Evolutionary conservation across 2,329 filamentous ascomycete genomes (phyloP), one percentile per base, ranked within the genome.

Genomic region (Cephalotrichum gorgonifer): DNA sequence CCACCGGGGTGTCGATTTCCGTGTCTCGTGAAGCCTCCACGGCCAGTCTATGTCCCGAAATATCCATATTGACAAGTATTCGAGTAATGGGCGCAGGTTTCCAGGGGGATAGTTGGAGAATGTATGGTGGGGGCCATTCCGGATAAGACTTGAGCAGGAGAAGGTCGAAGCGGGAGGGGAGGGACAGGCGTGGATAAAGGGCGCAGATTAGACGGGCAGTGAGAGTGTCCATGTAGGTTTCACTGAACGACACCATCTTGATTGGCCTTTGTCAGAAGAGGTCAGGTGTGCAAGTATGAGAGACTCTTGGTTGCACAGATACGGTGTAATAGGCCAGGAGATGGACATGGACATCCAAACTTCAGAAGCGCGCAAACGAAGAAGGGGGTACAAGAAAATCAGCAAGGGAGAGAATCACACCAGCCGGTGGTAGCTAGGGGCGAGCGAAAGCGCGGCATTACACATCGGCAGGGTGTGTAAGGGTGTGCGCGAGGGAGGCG

Each of bases 1-100:
- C 51, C 1, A 55, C 56, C 11, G 56, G 53, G 23, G 54, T 46
- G 17, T 47, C 51, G 28, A 54, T 53, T 46, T 58, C 56, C 55
- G 57, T 51, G 12, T 50, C 53, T 17, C 17, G 20, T 22, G 27
- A 17, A 15, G 39, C 39, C 39, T 42, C 39, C 39, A 33, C 42
- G 42, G 35, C 26, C 51, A 52, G 15, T 48, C 33, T 20, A 17
- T 38, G n/a, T 38, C 33, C 33, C 14, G n/a, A 20, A 14, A 38
- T 38, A n/a, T 38, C 20, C 33, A 38, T 14, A 4, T 20, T 38
- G 33, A 38, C 20, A 17, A n/a, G 8, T 17, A 38, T 38, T 20
- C n/a, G 33, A n/a, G 33, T 38, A 17, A 20, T 38, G 33, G 20
- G 8, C 14, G 33, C 33, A 7, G 33, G 33, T 20, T 6, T 38